Evolutionary conservation across 108 stramenopile genomes (phyloP).

Genomic region (Phaeodactylum tricornutum): DNA sequence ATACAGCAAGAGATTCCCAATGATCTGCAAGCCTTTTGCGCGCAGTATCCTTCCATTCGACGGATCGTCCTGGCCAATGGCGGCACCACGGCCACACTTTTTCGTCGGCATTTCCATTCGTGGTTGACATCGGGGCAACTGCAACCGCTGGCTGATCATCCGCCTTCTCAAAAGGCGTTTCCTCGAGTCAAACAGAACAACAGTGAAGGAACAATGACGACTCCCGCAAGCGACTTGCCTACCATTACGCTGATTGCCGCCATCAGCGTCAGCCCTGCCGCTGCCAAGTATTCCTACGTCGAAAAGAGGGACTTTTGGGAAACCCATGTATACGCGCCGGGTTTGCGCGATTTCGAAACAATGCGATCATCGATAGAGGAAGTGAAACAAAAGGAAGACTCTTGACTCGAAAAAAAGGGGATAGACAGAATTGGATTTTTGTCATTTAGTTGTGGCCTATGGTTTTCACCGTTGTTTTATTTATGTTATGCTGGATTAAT

Average conservation of each 20-base stretch:
- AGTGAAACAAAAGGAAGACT: too few relatives aligned
- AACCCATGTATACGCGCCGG: slow-evolving; percentile 46
- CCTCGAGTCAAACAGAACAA: slow-evolving; percentile 7
- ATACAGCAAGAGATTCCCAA: slow-evolving; percentile 52
- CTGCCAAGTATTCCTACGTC: slow-evolving; percentile 48
- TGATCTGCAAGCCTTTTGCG: slow-evolving; percentile 51
- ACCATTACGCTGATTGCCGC: slow-evolving; percentile 24
- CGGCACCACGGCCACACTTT: slow-evolving; percentile 33
- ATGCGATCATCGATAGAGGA: too few relatives aligned
- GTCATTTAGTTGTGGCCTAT: too few relatives aligned
- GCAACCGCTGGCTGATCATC: slow-evolving; percentile 18
- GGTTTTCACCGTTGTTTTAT: too few relatives aligned
- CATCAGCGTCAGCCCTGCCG: slow-evolving; percentile 56
- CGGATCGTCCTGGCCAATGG: slow-evolving; percentile 77
- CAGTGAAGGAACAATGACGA: too few relatives aligned
- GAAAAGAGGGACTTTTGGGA: slow-evolving; percentile 76
- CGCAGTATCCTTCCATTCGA: slow-evolving; percentile 29
- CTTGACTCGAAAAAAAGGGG: too few relatives aligned
- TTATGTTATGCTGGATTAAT: slow-evolving; percentile 41
- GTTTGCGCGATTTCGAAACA: slow-evolving; percentile 39
- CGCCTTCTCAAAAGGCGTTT: slow-evolving; percentile 33
- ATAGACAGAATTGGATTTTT: too few relatives aligned
- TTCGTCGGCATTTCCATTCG: slow-evolving; percentile 47
- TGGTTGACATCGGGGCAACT: slow-evolving; percentile 58
- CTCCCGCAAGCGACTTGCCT: not conserved